Conservation (phyloP, 352 stramenopile genomes). For the Plasmopara muralis region DNA sequence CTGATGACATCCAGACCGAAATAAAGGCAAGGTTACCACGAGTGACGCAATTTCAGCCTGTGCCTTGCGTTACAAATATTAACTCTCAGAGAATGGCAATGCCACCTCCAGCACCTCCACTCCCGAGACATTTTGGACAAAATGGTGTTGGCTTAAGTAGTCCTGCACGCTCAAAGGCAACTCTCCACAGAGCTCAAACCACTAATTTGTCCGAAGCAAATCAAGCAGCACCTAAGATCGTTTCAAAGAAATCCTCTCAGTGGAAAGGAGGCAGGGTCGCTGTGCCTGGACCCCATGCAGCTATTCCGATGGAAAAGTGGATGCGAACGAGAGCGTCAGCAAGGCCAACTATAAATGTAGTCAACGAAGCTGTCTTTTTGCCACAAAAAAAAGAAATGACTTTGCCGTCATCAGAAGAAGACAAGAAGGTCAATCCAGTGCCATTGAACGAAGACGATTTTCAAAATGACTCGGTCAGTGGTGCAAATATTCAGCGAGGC, state of each 20-base stretch:
- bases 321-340: constrained; percentile 58
- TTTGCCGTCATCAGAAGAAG: constrained; percentile 1
- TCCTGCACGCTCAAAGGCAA: not conserved
- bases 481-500: not conserved
- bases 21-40: constrained; percentile 55
- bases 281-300: constrained; percentile 43
- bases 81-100: constrained; percentile 6
- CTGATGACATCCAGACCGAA: constrained; percentile 58
- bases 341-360: constrained; percentile 36
- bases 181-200: not conserved
- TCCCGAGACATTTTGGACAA: not conserved
- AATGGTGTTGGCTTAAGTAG: not conserved
- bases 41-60: constrained; percentile 24
- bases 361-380: constrained; percentile 1
- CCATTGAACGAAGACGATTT: not conserved
- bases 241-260: constrained; percentile 19
- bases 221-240: constrained; percentile 5
- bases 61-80: constrained; percentile 2
- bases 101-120: constrained; percentile 29
- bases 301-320: constrained; percentile 62
- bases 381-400: constrained; percentile 10
- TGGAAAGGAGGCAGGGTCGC: constrained; percentile 48
- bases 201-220: not conserved
- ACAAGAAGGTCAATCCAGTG: not conserved
- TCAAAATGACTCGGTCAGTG: not conserved